Base-by-base conservation (phyloP, 1,284 basidiomycete genomes). In the Trichosporon inkin region DNA sequence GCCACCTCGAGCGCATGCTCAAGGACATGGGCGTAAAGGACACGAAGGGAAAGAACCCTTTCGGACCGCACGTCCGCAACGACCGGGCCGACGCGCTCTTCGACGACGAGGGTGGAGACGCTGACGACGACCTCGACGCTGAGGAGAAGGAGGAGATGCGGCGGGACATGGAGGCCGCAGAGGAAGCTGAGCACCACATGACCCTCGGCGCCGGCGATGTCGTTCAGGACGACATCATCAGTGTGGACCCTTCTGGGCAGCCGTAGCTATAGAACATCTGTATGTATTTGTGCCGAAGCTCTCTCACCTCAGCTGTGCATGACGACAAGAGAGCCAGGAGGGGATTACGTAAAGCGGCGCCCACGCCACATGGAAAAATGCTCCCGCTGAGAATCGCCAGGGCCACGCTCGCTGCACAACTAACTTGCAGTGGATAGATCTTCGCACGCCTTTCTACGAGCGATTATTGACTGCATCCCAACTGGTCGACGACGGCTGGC, bases 1-100 rank as follows among this genome's bases (percentile, higher is more conserved):
- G 76, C 60, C 90, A 90, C 22, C 82, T 98, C 78, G 85, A 84
- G 64, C 82, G 88, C 32, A 79, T 97, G 62, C 88, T 97, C 87
- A 83, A 84, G 62, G 95, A 98, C 78, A 87, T 98, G 70, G 83
- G 84, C 10, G 82, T 94, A 41, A 86, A 88, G 78, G 76, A 53
- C 86, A 86, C 84, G 81, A 84, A 68, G 77, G 81, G 35, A 10
- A 85, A 79, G 80, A 79, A 79, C 66, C 77, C 77, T 7, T 79
- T 79, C 60, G 75, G 77, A n/a, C 76, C 78, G 10, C 68, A 75
- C 63, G 67, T 72, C 22, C 65, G 68, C 13, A 75, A 76, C 55
- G 76, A 77, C 54, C 67, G 78, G 52, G 74, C 75, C 53, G 78
- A 79, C 60, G 37, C 53, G 22, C 61, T 62, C 39, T 22, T 58